Evolutionary conservation across 2,329 filamentous ascomycete species (phyloP), one percentile per base, ranked within the genome.

Genomic region (Cucurbitaria berberidis): DNA sequence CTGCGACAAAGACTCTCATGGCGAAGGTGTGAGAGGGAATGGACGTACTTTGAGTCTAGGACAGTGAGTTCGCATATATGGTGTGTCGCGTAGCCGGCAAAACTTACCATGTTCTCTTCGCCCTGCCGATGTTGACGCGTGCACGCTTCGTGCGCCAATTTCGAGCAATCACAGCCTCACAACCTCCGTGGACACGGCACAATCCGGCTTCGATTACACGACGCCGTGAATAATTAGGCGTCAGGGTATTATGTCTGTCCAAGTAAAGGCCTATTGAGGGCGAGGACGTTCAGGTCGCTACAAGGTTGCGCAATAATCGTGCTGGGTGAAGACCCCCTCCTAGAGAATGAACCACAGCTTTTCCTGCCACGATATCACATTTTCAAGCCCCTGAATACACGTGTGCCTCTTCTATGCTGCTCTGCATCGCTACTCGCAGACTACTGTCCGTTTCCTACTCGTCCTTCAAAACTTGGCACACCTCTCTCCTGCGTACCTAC

Each of bases 161-260:
- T 43, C 50, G 53, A 48, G 51, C 58, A 63, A 56, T 58, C 60
- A 63, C 53, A 57, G 49, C 52, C 36, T 46, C 32, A 38, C 47
- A 48, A 50, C 45, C 45, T 24, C 36, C n/a, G 36, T 46, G 21
- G 36, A 38, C 5, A 21, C 18, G 16, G 35, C 35, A 38, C 21
- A 19, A n/a, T 13, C 16, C 30, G 30, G 26, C 3, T 7, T 15
- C 15, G 7, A 18, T 21, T 19, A 19, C 40, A 42, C 15, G 30
- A 34, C 30, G 13, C 16, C 30, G 30, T 34, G 30, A 3, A 11
- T 11, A 13, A n/a, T n/a, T n/a, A n/a, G n/a, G 4, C 29, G 10
- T 30, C 29, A 30, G 29, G 4, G 29, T 11, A 30, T 30, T 13
- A 30, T 30, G 11, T 8, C 29, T 11, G 3, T 10, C 15, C 8